Conservation (phyloP, 768 basidiomycete species). For the Phylloporus sp. region DNA sequence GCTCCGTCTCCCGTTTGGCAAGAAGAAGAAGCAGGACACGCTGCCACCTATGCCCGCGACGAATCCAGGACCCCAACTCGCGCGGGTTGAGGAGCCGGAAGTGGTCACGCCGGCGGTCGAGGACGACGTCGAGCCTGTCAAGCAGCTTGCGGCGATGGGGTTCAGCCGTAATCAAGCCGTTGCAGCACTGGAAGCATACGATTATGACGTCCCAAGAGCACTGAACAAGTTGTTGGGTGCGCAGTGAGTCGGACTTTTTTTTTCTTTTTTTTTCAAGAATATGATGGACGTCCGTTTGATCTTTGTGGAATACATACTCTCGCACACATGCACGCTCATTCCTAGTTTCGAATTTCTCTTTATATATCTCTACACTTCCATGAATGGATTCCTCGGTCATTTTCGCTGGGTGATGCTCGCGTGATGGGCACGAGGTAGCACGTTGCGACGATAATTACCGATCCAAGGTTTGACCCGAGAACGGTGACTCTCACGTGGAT, state of each 20-base stretch:
- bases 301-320: constrained; percentile 26
- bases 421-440: no score
- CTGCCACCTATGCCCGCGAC: constrained; percentile 40
- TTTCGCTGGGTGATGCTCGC: constrained; percentile 5
- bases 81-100: constrained; percentile 43
- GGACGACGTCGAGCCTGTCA: constrained; percentile 73
- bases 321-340: constrained; percentile 29
- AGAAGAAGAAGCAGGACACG: constrained; percentile 62
- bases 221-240: constrained; percentile 65
- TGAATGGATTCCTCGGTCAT: constrained; percentile 18
- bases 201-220: constrained; percentile 76
- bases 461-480: no score
- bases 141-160: constrained; percentile 83
- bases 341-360: constrained; percentile 12
- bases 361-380: not conserved
- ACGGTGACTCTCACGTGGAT: constrained; percentile 14
- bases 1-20: constrained; percentile 78
- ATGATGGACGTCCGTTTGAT: constrained; percentile 13
- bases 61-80: constrained; percentile 31
- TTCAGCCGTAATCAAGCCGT: constrained; percentile 82
- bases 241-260: constrained; percentile 10
- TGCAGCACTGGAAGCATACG: constrained; percentile 75
- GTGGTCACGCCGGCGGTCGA: constrained; percentile 48
- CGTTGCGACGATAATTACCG: no score
- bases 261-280: constrained; percentile 3